phyloP scores from a whole-genome alignment of 306 rosid genomes.

The Vigna nakashimae region DNA sequence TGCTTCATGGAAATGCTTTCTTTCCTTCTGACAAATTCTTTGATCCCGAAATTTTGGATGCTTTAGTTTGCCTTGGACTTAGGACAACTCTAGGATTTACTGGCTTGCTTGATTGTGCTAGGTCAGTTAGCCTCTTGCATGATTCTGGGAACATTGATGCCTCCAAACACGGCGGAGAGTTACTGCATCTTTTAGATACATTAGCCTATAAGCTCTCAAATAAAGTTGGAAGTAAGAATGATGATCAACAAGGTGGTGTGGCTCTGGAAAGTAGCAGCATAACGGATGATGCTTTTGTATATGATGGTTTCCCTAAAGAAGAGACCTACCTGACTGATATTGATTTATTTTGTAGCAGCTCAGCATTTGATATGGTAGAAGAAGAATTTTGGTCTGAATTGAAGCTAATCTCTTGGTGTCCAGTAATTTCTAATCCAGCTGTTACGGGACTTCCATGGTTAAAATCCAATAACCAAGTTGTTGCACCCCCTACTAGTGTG shows the following conservation, averaged over 20 bases:
- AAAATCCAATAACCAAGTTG: constrained; percentile 63
- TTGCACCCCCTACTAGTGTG: constrained; percentile 70
- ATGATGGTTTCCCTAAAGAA: constrained; percentile 49
- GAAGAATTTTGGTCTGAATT: constrained; percentile 94
- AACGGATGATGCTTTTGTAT: constrained; percentile 43
- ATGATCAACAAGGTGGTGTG: constrained; percentile 50
- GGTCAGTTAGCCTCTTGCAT: constrained; percentile 75
- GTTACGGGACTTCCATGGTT: constrained; percentile 87
- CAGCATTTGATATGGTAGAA: constrained; percentile 63
- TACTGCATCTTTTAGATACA: constrained; percentile 69
- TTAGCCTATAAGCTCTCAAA: constrained; percentile 67
- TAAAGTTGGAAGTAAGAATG: constrained; percentile 50
- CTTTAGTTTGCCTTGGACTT: constrained; percentile 82
- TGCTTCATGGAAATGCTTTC: constrained; percentile 73
- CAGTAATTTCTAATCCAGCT: constrained; percentile 76
- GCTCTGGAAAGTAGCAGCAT: constrained; percentile 37
- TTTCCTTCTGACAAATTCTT: constrained; percentile 83
- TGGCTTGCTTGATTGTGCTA: constrained; percentile 96
- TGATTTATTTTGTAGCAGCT: constrained; percentile 54
- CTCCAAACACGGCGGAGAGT: constrained; percentile 59
- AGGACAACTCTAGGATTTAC: constrained; percentile 79
- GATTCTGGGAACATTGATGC: constrained; percentile 66
- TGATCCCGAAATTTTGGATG: constrained; percentile 73
- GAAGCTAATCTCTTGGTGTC: constrained; percentile 88
- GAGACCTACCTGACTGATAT: constrained; percentile 46